Conservation (phyloP, 805 yeast genomes). For the Pichia scutulata region DNA sequence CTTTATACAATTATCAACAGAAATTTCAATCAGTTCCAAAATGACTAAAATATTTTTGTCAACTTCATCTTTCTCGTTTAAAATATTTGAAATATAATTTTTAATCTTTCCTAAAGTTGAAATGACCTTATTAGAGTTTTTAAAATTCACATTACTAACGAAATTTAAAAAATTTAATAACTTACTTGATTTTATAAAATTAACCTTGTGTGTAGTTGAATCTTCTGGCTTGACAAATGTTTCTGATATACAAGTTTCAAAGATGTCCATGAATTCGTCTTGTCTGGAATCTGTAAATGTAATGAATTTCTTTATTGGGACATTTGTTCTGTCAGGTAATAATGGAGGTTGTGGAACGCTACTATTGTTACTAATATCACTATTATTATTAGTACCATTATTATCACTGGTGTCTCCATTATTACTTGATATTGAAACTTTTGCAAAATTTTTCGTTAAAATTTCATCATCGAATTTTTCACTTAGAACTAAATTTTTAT, state of each 20-base stretch:
- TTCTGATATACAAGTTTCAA: background rate
- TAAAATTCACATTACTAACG: constrained; percentile 19
- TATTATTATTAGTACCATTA: background rate
- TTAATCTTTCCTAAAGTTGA: background rate
- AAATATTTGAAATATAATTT: background rate
- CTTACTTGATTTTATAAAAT: constrained; percentile 30
- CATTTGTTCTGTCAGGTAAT: constrained; percentile 10
- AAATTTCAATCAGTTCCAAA: constrained; percentile 15
- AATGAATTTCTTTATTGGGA: constrained; percentile 38
- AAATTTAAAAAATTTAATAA: constrained; percentile 54
- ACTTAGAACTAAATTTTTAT: constrained; percentile 56
- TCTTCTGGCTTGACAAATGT: background rate
- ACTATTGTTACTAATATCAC: background rate
- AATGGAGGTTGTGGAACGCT: background rate
- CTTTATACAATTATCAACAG: constrained; percentile 16
- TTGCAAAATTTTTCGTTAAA: background rate
- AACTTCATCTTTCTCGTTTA: background rate
- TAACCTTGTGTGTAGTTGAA: constrained; percentile 9
- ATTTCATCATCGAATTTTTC: constrained; percentile 14
- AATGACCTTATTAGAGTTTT: constrained; percentile 4
- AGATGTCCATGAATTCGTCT: constrained; percentile 27
- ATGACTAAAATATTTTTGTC: constrained; percentile 2
- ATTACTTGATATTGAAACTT: background rate
- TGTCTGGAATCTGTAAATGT: constrained; percentile 35
- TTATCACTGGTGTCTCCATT: background rate